Conservation (phyloP, 805 yeast genomes). For the Hanseniaspora lachancei region DNA sequence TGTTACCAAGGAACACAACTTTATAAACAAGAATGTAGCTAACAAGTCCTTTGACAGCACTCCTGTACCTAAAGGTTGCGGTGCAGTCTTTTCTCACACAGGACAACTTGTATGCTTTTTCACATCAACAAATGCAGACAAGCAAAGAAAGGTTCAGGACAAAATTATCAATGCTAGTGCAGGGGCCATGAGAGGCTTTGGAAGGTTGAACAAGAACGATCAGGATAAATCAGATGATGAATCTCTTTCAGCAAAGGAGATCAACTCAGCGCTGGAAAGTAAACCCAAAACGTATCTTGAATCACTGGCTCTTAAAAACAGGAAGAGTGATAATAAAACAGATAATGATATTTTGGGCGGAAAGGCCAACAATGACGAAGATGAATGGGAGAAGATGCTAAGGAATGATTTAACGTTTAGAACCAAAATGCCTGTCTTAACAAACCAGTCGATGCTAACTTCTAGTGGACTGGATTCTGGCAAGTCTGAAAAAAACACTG, state of each 20-base stretch:
- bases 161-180: constrained; percentile 19
- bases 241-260: constrained; percentile 10
- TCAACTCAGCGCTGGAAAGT: neutral
- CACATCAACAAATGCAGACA: constrained; percentile 34
- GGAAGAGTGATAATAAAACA: neutral
- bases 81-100: constrained; percentile 71
- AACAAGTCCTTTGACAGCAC: constrained; percentile 50
- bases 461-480: constrained; percentile 21
- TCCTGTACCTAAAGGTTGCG: constrained; percentile 87
- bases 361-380: constrained; percentile 24
- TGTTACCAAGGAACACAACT: constrained; percentile 22
- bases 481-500: constrained; percentile 34
- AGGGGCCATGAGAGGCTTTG: constrained; percentile 21
- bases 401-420: constrained; percentile 41
- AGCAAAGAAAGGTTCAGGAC: constrained; percentile 27
- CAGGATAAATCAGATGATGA: neutral
- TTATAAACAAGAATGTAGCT: constrained; percentile 10
- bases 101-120: constrained; percentile 78
- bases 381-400: constrained; percentile 56
- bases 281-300: constrained; percentile 27
- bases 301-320: constrained; percentile 16
- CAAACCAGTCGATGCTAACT: constrained; percentile 32
- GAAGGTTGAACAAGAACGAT: constrained; percentile 18
- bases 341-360: neutral
- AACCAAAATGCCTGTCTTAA: constrained; percentile 24